A percentile compares a stretch with the other conserved stretches of the same genome.
phyloP scores from a whole-genome alignment of 192 early-diverging fungal genomes.

The Coemansia sp. region DNA sequence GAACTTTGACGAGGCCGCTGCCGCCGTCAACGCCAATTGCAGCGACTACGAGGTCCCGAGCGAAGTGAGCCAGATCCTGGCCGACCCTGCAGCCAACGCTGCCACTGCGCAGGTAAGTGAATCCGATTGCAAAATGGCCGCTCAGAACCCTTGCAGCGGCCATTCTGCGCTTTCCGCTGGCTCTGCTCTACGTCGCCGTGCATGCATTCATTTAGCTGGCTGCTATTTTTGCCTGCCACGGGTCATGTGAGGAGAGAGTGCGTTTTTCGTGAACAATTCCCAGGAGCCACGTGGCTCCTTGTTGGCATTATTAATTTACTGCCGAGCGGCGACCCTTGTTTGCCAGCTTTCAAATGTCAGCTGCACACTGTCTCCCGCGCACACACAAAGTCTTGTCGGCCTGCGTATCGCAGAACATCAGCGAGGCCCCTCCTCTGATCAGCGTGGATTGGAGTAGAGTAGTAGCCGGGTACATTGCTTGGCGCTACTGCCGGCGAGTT shows the following conservation, averaged over 20 bases:
- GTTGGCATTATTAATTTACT: conserved; percentile 6
- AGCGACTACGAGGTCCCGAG: conserved; percentile 49
- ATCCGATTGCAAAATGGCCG: neutral
- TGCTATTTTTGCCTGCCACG: neutral
- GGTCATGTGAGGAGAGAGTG: neutral
- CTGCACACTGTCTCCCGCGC: too few species aligned
- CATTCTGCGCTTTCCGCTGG: conserved; percentile 5
- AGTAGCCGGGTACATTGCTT: too few species aligned
- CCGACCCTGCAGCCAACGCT: conserved; percentile 31
- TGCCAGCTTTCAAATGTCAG: conserved; percentile 1
- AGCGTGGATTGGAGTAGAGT: too few species aligned
- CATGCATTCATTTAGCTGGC: neutral
- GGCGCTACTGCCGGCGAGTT: neutral
- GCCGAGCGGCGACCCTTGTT: neutral
- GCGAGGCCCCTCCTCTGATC: too few species aligned
- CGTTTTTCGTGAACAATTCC: conserved; percentile 4
- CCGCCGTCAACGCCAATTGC: conserved; percentile 58
- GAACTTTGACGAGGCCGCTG: conserved; percentile 85
- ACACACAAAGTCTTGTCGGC: too few species aligned
- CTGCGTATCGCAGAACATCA: too few species aligned
- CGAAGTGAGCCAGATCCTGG: conserved; percentile 26
- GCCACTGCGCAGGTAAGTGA: conserved; percentile 23
- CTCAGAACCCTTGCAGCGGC: neutral
- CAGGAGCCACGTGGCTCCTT: conserved; percentile 1
- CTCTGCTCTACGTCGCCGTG: neutral